Base-by-base conservation (phyloP, 345 rosid species). In the Litchi chinensis region DNA sequence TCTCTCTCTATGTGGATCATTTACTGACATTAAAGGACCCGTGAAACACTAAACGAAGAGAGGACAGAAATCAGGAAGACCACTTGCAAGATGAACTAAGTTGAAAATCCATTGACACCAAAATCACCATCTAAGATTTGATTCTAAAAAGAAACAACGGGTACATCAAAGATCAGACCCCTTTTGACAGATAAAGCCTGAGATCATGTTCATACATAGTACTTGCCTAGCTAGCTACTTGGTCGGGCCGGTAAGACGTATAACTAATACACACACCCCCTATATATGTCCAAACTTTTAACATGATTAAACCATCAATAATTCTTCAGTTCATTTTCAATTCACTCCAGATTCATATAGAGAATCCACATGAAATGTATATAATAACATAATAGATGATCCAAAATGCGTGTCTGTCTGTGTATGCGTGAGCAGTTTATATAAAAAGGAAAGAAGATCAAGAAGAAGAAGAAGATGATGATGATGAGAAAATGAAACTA, bases 401-500 rank as follows among this genome's bases (percentile, higher is more conserved):
- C 59, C 4, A 52, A 28, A 52, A 32, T 1, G 37, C 37, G 37
- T 32, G 3, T 32, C 37, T 32, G 37, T 2, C 37, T 32, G 50
- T 10, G 46, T 40, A 7, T 5, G 28, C 18, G 5, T 26, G 5
- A 70, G 6, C 0, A 32, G 37, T 32, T 32, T 32, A 32, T 32
- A 32, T 32, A 32, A 32, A 32, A 32, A 32, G 2, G 2, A 32
- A 32, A 32, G 37, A 32, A 32, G 37, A 32, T 32, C 37, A 32
- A 32, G 37, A 71, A 26, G 43, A 62, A 37, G 11, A 46, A 67
- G 13, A 46, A 8, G 19, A 3, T 37, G 19, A 54, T 26, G 37
- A 3, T 32, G 37, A 32, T 32, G 4, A 32, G 37, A 32, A 71
- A 48, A 57, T 70, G 71, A 76, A 93, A 94, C 96, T 86, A 28